A percentile compares a stretch with the other conserved stretches of the same genome.
Evolutionary conservation across 164 flowering plant species (phyloP).

Genomic region (Taxillus chinensis): DNA sequence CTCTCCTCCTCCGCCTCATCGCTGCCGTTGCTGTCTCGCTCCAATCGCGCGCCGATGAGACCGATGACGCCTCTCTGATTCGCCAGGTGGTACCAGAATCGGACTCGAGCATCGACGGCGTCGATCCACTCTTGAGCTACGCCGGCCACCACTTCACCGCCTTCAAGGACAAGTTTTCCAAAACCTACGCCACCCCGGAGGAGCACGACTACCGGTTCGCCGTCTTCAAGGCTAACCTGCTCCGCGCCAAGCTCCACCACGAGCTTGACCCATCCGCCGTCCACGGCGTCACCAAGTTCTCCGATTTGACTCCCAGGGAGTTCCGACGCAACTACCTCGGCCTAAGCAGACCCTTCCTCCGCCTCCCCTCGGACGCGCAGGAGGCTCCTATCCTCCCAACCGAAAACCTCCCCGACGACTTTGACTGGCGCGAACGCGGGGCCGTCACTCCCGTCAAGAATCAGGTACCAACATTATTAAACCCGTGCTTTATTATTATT

Average conservation of each 20-base stretch:
- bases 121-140: constrained; percentile 31
- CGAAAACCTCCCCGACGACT: constrained; percentile 56
- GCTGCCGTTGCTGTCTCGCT: constrained; percentile 5
- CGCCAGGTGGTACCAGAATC: constrained; percentile 32
- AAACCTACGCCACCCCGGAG: constrained; percentile 46
- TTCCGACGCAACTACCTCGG: constrained; percentile 54
- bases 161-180: constrained; percentile 54
- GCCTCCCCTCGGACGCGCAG: constrained; percentile 47
- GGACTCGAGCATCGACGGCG: constrained; percentile 9
- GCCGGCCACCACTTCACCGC: constrained; percentile 59
- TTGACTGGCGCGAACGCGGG: constrained; percentile 91
- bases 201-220: constrained; percentile 71
- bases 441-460: constrained; percentile 84
- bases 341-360: constrained; percentile 23
- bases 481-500: background rate
- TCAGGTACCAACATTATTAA: constrained; percentile 40
- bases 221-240: constrained; percentile 69
- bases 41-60: constrained; percentile 7
- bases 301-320: constrained; percentile 78
- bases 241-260: constrained; percentile 69
- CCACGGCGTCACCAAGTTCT: constrained; percentile 87
- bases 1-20: constrained; percentile 13
- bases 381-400: constrained; percentile 86
- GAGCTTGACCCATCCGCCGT: constrained; percentile 72
- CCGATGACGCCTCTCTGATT: constrained; percentile 30